Evolutionary conservation across 129 eudicot genomes (phyloP), one percentile per base, ranked within the genome.

Genomic region (Apium graveolens): DNA sequence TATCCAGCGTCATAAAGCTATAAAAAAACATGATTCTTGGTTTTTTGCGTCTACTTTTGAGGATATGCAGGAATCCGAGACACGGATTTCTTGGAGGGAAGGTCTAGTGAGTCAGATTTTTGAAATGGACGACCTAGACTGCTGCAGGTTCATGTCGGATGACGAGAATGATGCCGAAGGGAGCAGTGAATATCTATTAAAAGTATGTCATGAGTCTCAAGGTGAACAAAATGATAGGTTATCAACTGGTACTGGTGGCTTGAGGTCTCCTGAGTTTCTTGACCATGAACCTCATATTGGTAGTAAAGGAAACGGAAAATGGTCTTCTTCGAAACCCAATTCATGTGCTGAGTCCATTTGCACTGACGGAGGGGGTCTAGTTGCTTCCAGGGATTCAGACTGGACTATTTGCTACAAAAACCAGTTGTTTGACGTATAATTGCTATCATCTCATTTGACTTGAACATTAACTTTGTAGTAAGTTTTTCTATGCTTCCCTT

Each of bases 1-100:
- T n/a, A 32, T 74, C 65, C 76, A 53, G 37, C 14, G 78, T 62
- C 75, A 65, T 43, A 86, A 82, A 57, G 82, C 78, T 48, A 46
- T 38, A 39, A 88, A 88, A 80, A 78, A 69, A 55, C 82, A 77
- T 24, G 85, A 73, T 53, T 85, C 90, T 39, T 85, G 86, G 86
- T 65, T 82, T 71, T 83, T 86, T 48, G 86, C 86, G 81, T 81
- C 92, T 42, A 70, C 87, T 39, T 75, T 79, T 5, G 93, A 78
- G 43, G 86, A 82, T 49, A 55, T 86, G 79, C 83, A 90, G 12
- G 76, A 85, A 70, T 90, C 97, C 18, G 85, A 90, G 26, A 86
- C 85, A 83, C 87, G 85, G 24, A 88, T 91, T 79, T 92, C 99
- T 29, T 91, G 97, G 97, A 86, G 87, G 78, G 99, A 95, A 74